Base-by-base conservation (phyloP, 208 protist species). In the Acanthamoeba divionensis region DNA sequence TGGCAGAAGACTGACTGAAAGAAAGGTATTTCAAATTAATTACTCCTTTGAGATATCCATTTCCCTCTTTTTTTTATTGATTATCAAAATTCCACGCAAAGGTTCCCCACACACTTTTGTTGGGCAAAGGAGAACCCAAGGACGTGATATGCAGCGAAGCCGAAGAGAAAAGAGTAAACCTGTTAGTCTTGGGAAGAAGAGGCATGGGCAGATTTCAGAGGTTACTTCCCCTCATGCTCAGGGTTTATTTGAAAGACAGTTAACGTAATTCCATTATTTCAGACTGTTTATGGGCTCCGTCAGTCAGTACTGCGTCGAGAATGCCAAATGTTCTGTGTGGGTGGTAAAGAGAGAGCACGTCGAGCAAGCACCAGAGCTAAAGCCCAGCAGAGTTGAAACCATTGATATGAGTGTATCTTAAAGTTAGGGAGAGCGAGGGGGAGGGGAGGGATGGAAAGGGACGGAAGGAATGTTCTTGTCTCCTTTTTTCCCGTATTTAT, bases 101-200 rank as follows among this genome's bases (percentile, higher is more conserved):
- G 79, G 44, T 87, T 29, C 52, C 79, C 12, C 79, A 87, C 79
- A 87, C 79, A 38, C 55, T 87, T 33, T 45, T 87, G 18, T 45
- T 87, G n/a, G 79, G 79, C 79, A 87, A 87, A 29, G 79, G 79
- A 29, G 48, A 87, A 38, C 79, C 79, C 29, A 87, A 87, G 54
- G 79, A 87, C 33, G 79, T 87, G 10, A 31, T 87, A 8, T n/a
- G 12, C 1, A 33, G 55, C 9, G 79, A 87, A 41, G 79, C 79
- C 24, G 79, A 87, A 26, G 79, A 87, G 79, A 33, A 45, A 9
- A 45, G 12, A 6, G 79, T 87, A 18, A 57, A 87, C 31, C 5
- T 87, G 6, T 48, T 87, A 21, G 79, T 67, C 9, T 24, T 87
- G 12, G 79, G 79, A 2, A 8, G 79, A 41, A 33, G 79, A 21